These are phyloP conservation scores for Neurospora tetraspora DNA, from an alignment of 495 filamentous ascomycete genomes.

Conservation along the genomic window DNA sequence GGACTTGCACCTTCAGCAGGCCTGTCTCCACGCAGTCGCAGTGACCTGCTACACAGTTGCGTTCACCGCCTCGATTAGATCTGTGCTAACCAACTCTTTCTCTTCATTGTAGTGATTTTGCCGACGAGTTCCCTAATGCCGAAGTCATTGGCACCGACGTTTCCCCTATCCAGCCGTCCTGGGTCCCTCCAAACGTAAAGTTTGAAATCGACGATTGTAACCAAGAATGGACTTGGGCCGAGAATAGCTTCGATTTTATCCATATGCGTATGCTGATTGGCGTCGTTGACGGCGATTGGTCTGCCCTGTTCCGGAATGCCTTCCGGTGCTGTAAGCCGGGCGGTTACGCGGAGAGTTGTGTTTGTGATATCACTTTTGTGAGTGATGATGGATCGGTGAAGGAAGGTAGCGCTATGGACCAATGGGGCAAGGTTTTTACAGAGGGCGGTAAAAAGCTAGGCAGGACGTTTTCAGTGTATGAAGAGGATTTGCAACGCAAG, in stretches of 20 bases:
- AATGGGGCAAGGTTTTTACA: constrained; percentile 21
- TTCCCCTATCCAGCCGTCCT: constrained; percentile 41
- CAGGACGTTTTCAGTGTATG: constrained; percentile 3
- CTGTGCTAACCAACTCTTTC: background rate
- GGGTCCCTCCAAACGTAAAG: constrained; percentile 36
- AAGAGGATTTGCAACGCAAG: constrained; percentile 39
- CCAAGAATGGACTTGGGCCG: constrained; percentile 38
- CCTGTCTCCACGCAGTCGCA: background rate
- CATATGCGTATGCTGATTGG: background rate
- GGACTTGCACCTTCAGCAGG: background rate
- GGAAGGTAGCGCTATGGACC: constrained; percentile 18
- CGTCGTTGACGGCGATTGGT: background rate
- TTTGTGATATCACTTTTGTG: constrained; percentile 11
- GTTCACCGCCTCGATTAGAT: background rate
- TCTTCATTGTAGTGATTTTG: constrained; percentile 12
- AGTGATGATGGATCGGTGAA: constrained; percentile 17
- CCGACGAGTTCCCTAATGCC: constrained; percentile 39
- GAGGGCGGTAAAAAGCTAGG: constrained; percentile 9
- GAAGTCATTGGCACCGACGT: constrained; percentile 54
- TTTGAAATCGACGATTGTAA: constrained; percentile 49
- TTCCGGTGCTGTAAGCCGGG: background rate
- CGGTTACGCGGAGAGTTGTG: constrained; percentile 14
- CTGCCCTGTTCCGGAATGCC: background rate
- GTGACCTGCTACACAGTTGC: background rate
- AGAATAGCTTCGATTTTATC: constrained; percentile 46